A percentile compares a stretch with the other conserved stretches of the same genome.
phyloP scores from a whole-genome alignment of 1,284 basidiomycete genomes.

The Fomitopsis schrenkii region DNA sequence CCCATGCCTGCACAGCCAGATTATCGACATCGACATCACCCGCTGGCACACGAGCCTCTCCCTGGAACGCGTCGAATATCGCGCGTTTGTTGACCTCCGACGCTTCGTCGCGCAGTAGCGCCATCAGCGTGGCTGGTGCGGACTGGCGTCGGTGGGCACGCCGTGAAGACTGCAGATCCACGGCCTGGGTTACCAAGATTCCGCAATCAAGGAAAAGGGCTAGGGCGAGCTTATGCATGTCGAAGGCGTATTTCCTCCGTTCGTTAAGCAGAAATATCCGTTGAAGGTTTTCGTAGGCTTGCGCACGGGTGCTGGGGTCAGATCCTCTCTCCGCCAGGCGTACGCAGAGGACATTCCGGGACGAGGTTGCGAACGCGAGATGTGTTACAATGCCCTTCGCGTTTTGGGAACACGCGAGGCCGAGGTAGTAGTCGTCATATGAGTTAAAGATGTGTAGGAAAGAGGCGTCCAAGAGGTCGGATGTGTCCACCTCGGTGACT shows the following conservation, averaged over 20 bases:
- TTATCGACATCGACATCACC: neutral
- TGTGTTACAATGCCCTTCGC: conserved; percentile 27
- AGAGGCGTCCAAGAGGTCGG: conserved; percentile 15
- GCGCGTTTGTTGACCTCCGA: neutral
- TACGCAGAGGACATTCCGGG: conserved; percentile 26
- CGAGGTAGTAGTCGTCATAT: conserved; percentile 20
- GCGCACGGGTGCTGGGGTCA: neutral
- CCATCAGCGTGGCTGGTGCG: neutral
- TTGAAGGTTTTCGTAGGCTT: conserved; percentile 6
- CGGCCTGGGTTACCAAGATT: conserved; percentile 32
- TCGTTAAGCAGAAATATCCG: conserved; percentile 12
- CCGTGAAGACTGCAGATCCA: conserved; percentile 39
- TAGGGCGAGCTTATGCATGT: conserved; percentile 38
- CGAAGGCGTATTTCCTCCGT: conserved; percentile 31
- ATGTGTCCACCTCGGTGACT: conserved; percentile 1
- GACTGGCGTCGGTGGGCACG: neutral
- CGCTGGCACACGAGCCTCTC: neutral
- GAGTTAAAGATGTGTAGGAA: conserved; percentile 25
- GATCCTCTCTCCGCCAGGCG: neutral
- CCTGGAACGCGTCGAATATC: conserved; percentile 5
- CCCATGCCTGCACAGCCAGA: conserved; percentile 12
- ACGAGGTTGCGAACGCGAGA: conserved; percentile 34
- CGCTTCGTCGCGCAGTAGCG: conserved; percentile 7
- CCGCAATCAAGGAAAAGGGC: conserved; percentile 34
- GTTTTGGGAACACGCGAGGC: conserved; percentile 38